Conservation (phyloP, 2,329 filamentous ascomycete genomes). For the Aspergillus floridensis region DNA sequence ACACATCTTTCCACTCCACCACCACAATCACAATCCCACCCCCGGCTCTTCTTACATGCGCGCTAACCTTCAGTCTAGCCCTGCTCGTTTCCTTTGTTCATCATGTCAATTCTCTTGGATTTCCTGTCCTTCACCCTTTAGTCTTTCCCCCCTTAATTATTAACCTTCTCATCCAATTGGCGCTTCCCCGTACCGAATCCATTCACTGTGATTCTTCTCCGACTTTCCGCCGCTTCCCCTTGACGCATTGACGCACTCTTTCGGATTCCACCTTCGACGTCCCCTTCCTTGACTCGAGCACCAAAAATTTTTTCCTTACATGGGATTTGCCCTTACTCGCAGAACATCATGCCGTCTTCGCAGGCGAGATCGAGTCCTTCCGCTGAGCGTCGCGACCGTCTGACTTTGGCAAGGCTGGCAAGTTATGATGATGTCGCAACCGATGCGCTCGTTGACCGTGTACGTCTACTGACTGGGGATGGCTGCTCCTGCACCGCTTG, state of each 20-base stretch:
- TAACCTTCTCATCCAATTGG: slow-evolving; percentile 6
- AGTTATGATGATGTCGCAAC: slow-evolving; percentile 95
- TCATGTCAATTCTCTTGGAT: not conserved
- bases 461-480: slow-evolving; percentile 50
- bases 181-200: slow-evolving; percentile 6
- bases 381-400: slow-evolving; percentile 57
- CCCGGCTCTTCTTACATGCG: slow-evolving; percentile 8
- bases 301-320: slow-evolving; percentile 6
- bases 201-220: slow-evolving; percentile 7
- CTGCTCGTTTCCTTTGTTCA: slow-evolving; percentile 4
- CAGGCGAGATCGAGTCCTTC: slow-evolving; percentile 31
- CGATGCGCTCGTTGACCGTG: slow-evolving; percentile 91
- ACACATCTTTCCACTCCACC: not conserved
- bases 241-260: slow-evolving; percentile 10
- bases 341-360: slow-evolving; percentile 37
- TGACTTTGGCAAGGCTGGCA: slow-evolving; percentile 83
- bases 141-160: slow-evolving; percentile 8
- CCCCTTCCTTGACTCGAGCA: not conserved
- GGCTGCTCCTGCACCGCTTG: not conserved
- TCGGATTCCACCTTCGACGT: slow-evolving; percentile 7
- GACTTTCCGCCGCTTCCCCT: slow-evolving; percentile 14
- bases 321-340: slow-evolving; percentile 10
- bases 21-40: not conserved
- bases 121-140: slow-evolving; percentile 6
- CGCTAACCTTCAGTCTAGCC: slow-evolving; percentile 12